phyloP scores from a whole-genome alignment of 2,329 filamentous ascomycete genomes.

The Aspergillus luchuensis region DNA sequence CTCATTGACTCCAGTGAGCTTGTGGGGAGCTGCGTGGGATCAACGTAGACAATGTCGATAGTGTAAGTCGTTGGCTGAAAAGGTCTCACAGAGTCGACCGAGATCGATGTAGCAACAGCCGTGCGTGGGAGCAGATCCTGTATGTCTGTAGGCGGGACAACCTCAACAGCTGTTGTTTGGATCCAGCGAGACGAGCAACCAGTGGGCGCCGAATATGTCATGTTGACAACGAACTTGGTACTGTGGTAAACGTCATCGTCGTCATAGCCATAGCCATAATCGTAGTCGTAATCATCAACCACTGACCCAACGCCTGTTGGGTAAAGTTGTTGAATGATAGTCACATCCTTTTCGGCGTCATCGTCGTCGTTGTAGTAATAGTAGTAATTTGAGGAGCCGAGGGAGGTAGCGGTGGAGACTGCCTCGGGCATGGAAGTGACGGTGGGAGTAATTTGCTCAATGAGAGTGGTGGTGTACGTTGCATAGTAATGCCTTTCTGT shows the following conservation, averaged over 20 bases:
- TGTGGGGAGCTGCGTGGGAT: constrained; percentile 33
- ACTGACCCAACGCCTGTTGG: constrained; percentile 26
- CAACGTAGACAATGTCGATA: constrained; percentile 28
- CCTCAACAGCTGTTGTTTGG: constrained; percentile 23
- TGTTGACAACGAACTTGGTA: constrained; percentile 30
- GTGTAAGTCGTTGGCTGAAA: constrained; percentile 32
- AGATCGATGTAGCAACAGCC: constrained; percentile 24
- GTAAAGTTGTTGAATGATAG: constrained; percentile 32
- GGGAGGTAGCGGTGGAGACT: constrained; percentile 29
- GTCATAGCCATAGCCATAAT: not conserved
- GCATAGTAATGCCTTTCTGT: constrained; percentile 17
- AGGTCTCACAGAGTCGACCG: constrained; percentile 23
- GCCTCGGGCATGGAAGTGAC: constrained; percentile 26
- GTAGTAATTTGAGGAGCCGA: constrained; percentile 7
- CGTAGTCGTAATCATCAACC: constrained; percentile 3
- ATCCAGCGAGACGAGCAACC: constrained; percentile 33
- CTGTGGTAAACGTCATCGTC: constrained; percentile 11
- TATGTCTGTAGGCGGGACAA: constrained; percentile 24
- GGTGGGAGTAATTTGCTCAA: constrained; percentile 27
- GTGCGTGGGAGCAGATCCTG: constrained; percentile 24
- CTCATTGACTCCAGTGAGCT: constrained; percentile 25
- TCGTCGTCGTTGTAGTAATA: constrained; percentile 6
- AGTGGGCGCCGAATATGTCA: constrained; percentile 32
- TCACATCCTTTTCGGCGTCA: constrained; percentile 16
- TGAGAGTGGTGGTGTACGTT: constrained; percentile 16